Evolutionary conservation across 2,329 filamentous ascomycete species (phyloP).

Genomic region (Xylariaceae sp.): DNA sequence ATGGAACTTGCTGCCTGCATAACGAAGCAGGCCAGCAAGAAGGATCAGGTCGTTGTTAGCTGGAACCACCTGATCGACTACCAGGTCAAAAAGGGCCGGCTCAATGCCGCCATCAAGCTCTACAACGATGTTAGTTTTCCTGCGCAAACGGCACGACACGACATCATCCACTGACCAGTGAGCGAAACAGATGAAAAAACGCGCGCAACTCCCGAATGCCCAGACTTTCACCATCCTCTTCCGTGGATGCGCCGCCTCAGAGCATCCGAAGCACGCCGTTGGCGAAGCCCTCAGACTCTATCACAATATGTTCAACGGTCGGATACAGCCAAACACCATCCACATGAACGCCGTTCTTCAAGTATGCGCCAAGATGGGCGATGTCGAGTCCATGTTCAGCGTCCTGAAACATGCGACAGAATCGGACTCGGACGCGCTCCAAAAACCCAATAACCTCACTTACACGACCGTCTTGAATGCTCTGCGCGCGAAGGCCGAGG

Average conservation of each 20-base stretch:
- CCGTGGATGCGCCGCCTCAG: conserved; percentile 61
- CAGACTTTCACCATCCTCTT: conserved; percentile 83
- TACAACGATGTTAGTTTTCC: conserved; percentile 69
- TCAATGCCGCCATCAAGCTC: conserved; percentile 67
- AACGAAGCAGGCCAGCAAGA: conserved; percentile 62
- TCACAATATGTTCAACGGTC: conserved; percentile 61
- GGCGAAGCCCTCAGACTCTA: conserved; percentile 70
- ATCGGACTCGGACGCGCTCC: conserved; percentile 56
- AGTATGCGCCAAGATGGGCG: conserved; percentile 67
- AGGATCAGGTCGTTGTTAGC: conserved; percentile 61
- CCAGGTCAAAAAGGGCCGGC: conserved; percentile 54
- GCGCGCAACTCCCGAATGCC: conserved; percentile 70
- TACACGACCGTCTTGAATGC: conserved; percentile 81
- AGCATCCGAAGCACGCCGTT: conserved; percentile 55
- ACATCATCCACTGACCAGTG: conserved; percentile 13
- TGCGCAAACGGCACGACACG: conserved; percentile 7
- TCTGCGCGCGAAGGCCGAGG: conserved; percentile 47
- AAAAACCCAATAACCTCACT: conserved; percentile 63
- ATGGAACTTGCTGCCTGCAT: conserved; percentile 64
- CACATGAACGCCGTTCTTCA: conserved; percentile 86
- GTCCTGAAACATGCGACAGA: conserved; percentile 48
- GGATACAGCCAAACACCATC: conserved; percentile 66
- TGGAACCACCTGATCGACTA: conserved; percentile 86
- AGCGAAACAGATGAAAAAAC: conserved; percentile 79
- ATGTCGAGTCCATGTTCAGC: conserved; percentile 76